Percentiles rank a stretch among this genome's conserved stretches.
Conservation (phyloP, 1,284 basidiomycete genomes). For the Erythrobasidium hasegawianum region DNA sequence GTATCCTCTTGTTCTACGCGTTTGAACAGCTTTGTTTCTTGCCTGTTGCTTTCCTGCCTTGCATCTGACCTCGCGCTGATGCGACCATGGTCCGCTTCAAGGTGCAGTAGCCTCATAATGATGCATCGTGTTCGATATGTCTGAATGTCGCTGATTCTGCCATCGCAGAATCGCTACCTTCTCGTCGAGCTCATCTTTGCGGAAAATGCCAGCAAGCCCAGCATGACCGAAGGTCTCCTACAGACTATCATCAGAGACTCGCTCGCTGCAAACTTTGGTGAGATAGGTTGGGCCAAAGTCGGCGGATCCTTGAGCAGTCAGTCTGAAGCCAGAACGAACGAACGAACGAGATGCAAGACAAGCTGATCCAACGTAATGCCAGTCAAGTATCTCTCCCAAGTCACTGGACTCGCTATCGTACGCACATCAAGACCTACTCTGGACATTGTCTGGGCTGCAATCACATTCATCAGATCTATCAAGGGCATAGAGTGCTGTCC, state of each 20-base stretch:
- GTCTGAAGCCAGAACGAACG: background rate
- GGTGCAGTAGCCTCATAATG: slow-evolving; percentile 1
- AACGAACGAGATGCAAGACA: too few relatives aligned
- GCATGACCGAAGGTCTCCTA: slow-evolving; percentile 37
- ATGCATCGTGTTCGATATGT: background rate
- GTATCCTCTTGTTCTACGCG: too few relatives aligned
- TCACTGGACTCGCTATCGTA: slow-evolving; percentile 42
- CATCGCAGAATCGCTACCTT: slow-evolving; percentile 45
- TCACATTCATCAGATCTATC: slow-evolving; percentile 41
- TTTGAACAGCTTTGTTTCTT: background rate
- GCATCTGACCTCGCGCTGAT: background rate
- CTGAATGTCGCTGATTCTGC: background rate
- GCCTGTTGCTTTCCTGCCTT: background rate
- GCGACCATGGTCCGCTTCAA: slow-evolving; percentile 33
- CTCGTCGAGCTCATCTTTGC: slow-evolving; percentile 42
- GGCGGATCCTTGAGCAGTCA: slow-evolving; percentile 42
- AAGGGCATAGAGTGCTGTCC: slow-evolving; percentile 38
- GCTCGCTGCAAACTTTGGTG: slow-evolving; percentile 44
- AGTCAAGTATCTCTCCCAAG: slow-evolving; percentile 45
- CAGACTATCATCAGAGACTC: slow-evolving; percentile 40
- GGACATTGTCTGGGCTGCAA: slow-evolving; percentile 41
- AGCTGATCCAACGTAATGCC: too few relatives aligned
- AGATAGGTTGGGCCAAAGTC: slow-evolving; percentile 43
- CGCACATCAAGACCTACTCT: slow-evolving; percentile 41
- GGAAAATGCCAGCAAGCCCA: slow-evolving; percentile 4